phyloP scores from a whole-genome alignment of 2,329 filamentous ascomycete genomes.

The Colletotrichum liriopes region DNA sequence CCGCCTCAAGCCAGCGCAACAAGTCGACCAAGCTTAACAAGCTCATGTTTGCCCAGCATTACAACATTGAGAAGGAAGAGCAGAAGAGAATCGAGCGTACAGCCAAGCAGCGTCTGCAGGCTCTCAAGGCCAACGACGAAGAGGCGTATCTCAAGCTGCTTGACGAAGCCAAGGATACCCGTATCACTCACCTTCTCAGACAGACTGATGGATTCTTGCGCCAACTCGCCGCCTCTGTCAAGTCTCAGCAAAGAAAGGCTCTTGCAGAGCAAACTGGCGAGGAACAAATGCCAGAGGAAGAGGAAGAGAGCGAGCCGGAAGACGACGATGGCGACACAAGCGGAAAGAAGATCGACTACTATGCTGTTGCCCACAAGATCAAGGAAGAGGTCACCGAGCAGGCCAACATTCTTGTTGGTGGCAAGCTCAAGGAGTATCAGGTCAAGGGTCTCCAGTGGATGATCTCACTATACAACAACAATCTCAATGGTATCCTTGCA shows the following conservation, averaged over 20 bases:
- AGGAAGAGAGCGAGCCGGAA: slow-evolving; percentile 77
- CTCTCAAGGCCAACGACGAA: slow-evolving; percentile 98
- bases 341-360: slow-evolving; percentile 94
- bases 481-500: slow-evolving; percentile 97
- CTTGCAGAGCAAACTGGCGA: slow-evolving; percentile 82
- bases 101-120: slow-evolving; percentile 99
- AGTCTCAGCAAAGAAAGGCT: slow-evolving; percentile 89
- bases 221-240: slow-evolving; percentile 94
- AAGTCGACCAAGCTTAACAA: slow-evolving; percentile 90
- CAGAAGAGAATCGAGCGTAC: slow-evolving; percentile 98
- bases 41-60: slow-evolving; percentile 90
- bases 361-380: slow-evolving; percentile 95
- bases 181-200: slow-evolving; percentile 96
- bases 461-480: slow-evolving; percentile 99
- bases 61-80: slow-evolving; percentile 98
- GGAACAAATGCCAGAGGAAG: slow-evolving; percentile 67
- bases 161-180: slow-evolving; percentile 98
- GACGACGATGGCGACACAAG: slow-evolving; percentile 79
- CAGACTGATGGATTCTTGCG: slow-evolving; percentile 98
- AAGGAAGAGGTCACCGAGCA: slow-evolving; percentile 92
- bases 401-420: slow-evolving; percentile 89
- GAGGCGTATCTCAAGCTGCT: slow-evolving; percentile 98
- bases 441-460: slow-evolving; percentile 99
- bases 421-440: slow-evolving; percentile 96
- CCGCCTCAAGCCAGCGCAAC: slow-evolving; percentile 76